Percentiles rank a stretch among this genome's conserved stretches.
These are phyloP conservation scores for Backusella sp. DNA, from an alignment of 192 early-diverging fungal species.

Conservation along the genomic window DNA sequence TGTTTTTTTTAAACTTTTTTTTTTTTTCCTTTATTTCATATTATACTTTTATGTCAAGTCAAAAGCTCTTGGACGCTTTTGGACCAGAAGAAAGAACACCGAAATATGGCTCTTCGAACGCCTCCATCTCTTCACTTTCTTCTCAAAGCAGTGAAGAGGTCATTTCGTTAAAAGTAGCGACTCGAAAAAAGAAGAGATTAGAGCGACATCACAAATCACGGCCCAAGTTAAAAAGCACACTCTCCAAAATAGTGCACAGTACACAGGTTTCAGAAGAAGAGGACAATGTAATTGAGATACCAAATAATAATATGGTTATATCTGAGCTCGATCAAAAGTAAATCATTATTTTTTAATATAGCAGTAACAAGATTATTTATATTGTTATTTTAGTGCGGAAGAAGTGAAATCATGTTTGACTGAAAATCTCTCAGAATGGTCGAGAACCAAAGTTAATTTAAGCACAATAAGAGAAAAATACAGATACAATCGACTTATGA, in stretches of 20 bases:
- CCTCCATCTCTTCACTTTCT: neutral
- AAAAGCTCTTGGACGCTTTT: neutral
- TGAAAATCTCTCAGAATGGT: neutral
- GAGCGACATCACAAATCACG: constrained; percentile 5
- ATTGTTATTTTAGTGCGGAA: neutral
- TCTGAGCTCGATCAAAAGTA: neutral
- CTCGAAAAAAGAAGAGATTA: constrained; percentile 8
- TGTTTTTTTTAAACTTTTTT: neutral
- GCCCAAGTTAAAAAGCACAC: constrained; percentile 3
- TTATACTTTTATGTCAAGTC: neutral
- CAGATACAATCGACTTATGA: constrained; percentile 5
- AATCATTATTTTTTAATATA: neutral
- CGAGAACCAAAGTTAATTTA: constrained; percentile 21
- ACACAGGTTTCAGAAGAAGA: constrained; percentile 4
- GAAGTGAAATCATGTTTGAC: neutral
- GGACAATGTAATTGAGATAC: constrained; percentile 1
- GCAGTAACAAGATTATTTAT: neutral
- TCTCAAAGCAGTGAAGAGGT: neutral
- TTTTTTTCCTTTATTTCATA: neutral
- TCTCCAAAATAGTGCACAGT: neutral
- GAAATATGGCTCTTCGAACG: neutral
- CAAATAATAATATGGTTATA: neutral
- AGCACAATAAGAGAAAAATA: constrained; percentile 25
- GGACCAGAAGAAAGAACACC: neutral
- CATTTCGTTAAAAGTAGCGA: constrained; percentile 1